phyloP scores from a whole-genome alignment of 176 grass and related monocot genomes.

The Phoenix roebelenii region DNA sequence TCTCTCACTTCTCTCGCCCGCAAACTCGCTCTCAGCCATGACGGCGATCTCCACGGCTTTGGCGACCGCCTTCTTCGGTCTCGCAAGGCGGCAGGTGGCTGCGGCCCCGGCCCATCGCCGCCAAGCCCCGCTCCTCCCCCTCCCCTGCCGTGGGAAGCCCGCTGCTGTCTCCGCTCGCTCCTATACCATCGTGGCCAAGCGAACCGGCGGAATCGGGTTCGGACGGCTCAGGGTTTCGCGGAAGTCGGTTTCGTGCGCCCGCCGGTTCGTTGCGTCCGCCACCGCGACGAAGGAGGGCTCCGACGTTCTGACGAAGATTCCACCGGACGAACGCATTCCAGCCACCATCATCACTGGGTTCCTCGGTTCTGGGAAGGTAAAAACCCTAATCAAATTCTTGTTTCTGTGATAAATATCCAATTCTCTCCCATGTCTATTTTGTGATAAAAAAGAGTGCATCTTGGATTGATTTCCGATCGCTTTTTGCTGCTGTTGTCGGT shows the following conservation, averaged over 20 bases:
- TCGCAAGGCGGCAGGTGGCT: conserved; percentile 11
- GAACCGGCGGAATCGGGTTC: conserved; percentile 4
- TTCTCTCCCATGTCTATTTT: too few relatives aligned
- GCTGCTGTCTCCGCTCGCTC: conserved; percentile 14
- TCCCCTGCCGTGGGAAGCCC: conserved; percentile 21
- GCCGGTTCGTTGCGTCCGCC: conserved; percentile 43
- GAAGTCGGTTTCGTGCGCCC: background rate
- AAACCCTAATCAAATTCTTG: background rate
- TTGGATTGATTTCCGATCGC: too few relatives aligned
- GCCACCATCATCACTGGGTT: conserved; percentile 97
- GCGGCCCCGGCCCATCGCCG: background rate
- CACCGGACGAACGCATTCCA: conserved; percentile 69
- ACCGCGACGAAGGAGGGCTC: conserved; percentile 32
- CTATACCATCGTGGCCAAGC: conserved; percentile 8
- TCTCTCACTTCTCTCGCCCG: conserved; percentile 10
- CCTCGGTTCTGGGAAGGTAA: conserved; percentile 89
- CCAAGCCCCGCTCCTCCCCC: conserved; percentile 17
- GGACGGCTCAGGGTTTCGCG: background rate
- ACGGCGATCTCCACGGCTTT: conserved; percentile 18
- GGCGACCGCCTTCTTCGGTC: conserved; percentile 29
- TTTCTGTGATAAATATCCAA: too few relatives aligned
- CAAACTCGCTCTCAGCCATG: conserved; percentile 2
- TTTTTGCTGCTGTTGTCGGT: too few relatives aligned
- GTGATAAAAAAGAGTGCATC: too few relatives aligned
- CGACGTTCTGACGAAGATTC: conserved; percentile 36